These are phyloP conservation scores for Crataegus laevigata DNA, from an alignment of 306 rosid genomes.

Conservation along the genomic window DNA sequence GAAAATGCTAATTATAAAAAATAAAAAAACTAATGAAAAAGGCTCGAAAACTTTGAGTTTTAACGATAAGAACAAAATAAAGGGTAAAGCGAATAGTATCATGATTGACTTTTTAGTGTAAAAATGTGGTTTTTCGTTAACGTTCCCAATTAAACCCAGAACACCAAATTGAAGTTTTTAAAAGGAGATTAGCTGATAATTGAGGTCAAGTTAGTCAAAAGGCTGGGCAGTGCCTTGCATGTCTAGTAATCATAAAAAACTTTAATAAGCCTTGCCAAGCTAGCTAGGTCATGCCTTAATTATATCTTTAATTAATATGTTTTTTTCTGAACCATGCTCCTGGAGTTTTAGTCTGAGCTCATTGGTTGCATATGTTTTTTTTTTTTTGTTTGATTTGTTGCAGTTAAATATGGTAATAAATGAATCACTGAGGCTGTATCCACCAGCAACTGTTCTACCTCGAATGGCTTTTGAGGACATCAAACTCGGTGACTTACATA, in stretches of 20 bases:
- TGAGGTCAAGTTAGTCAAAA: not conserved
- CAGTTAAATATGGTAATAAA: constrained; percentile 92
- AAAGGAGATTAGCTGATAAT: constrained; percentile 10
- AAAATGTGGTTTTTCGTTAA: no score
- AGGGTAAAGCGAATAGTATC: no score
- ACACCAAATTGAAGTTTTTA: not conserved
- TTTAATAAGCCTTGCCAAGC: not conserved
- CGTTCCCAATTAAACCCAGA: no score
- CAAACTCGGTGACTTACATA: constrained; percentile 63
- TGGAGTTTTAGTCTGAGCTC: not conserved
- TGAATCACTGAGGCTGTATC: constrained; percentile 85
- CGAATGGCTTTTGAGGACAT: constrained; percentile 90
- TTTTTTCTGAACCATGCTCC: not conserved
- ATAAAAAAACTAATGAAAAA: no score
- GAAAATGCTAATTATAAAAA: no score
- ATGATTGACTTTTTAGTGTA: no score
- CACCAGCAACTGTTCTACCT: constrained; percentile 88
- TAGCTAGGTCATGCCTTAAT: not conserved
- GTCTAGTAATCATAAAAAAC: not conserved
- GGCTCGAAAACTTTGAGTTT: no score
- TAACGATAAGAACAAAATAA: no score
- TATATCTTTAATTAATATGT: not conserved
- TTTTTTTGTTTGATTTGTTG: not conserved
- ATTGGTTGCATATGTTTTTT: not conserved
- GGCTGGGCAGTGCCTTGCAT: constrained; percentile 6